Base-by-base conservation (phyloP, 306 rosid species). In the Sphenostylis stenocarpa region DNA sequence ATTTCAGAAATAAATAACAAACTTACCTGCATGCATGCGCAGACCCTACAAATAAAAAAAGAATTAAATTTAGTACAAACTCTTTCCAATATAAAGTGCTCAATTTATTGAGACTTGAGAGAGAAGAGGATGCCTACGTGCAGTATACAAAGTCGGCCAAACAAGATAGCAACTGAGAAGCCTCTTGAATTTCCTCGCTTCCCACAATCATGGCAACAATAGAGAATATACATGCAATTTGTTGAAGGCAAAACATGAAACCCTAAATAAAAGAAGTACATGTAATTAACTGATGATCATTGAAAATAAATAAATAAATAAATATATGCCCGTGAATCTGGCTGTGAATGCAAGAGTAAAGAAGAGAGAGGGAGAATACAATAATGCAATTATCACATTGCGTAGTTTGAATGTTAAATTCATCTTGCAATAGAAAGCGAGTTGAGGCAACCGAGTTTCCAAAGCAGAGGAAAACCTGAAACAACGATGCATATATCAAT, bases 21-120 rank as follows among this genome's bases (percentile, higher is more conserved):
- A 36, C 80, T 61, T 84, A 89, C 98, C 94, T 90, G 98, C 98
- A 94, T 94, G 83, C 98, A 94, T 3, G 96, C 96, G 44, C 98
- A 94, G 39, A 94, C 98, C 90, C 97, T 91, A 61, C 82, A 86
- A 67, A 77, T 64, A 51, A 48, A 31, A 60, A 72, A 26, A 67
- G 57, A 33, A 64, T 70, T 57, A 49, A 33, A 66, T 19, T 84
- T 73, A 64, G 87, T 76, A 79, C 33, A 58, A 67, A 33, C 45
- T 15, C 38, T 36, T 68, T 67, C 11, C 12, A 24, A 7, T 55
- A 23, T 43, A 29, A 69, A 77, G 45, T 75, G 36, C 44, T 38
- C 41, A 74, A 67, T 5, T 55, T 6, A 72, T 56, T 19, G 21
- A 20, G 28, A 70, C 29, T 61, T 16, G 44, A 62, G 48, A 81